A percentile compares a stretch with the other conserved stretches of the same genome.
Conservation (phyloP, 192 early-diverging fungal species). For the Entomortierella lignicola region DNA sequence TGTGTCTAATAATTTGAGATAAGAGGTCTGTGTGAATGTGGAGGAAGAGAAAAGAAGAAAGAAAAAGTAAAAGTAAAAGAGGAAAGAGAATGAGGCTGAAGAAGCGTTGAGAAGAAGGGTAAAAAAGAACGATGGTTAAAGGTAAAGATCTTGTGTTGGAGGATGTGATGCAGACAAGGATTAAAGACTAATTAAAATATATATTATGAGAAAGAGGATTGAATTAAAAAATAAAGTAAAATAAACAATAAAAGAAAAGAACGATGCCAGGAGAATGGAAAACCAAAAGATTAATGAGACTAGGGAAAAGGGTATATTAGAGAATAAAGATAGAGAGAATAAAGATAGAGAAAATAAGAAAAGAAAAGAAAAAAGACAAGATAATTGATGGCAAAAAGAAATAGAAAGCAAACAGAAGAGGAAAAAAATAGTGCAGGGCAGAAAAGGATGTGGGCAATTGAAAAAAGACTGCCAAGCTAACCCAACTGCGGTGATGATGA, state of each 20-base stretch:
- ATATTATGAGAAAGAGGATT: no score
- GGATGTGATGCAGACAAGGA: not conserved
- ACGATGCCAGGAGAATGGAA: not conserved
- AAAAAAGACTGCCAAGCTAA: not conserved
- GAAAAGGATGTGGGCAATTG: not conserved
- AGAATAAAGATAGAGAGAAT: not conserved
- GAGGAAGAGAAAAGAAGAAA: not conserved
- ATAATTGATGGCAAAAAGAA: conserved; percentile 12
- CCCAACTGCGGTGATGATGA: no score
- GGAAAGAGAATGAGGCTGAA: not conserved
- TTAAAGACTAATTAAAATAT: no score
- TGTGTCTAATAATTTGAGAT: no score
- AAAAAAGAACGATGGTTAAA: not conserved
- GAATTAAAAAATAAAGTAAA: not conserved
- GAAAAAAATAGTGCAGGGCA: not conserved
- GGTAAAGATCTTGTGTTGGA: not conserved
- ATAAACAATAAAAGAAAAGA: not conserved
- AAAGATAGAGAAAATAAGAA: not conserved
- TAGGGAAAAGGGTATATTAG: not conserved
- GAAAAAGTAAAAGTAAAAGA: no score
- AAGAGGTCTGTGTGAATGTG: not conserved
- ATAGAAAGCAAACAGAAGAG: not conserved
- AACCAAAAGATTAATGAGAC: not conserved
- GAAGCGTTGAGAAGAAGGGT: not conserved
- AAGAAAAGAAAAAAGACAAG: not conserved